These are phyloP conservation scores for Penicillium sp. DNA, from an alignment of 2,329 filamentous ascomycete genomes.

Conservation along the genomic window DNA sequence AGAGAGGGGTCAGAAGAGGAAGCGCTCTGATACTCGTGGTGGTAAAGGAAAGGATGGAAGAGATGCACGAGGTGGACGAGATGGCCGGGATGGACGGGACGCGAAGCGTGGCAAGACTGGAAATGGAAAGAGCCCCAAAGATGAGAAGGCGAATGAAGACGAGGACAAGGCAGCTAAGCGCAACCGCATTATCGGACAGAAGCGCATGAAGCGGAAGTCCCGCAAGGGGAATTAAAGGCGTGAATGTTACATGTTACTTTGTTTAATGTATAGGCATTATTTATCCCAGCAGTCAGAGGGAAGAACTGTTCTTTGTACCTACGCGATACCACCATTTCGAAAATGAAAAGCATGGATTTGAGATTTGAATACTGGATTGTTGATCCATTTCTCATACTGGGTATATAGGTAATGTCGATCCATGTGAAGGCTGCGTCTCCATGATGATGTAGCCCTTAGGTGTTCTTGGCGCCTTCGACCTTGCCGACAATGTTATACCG, in stretches of 20 bases:
- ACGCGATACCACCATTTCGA: constrained; percentile 22
- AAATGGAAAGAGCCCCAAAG: constrained; percentile 11
- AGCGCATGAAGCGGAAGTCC: constrained; percentile 68
- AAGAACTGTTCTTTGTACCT: constrained; percentile 17
- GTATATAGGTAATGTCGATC: constrained; percentile 11
- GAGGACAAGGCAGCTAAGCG: constrained; percentile 60
- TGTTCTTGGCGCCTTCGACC: constrained; percentile 43
- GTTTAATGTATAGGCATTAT: constrained; percentile 19
- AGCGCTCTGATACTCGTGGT: constrained; percentile 29
- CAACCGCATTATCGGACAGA: constrained; percentile 81
- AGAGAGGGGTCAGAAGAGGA: constrained; percentile 35
- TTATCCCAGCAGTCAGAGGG: constrained; percentile 1
- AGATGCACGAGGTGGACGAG: not conserved
- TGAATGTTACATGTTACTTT: constrained; percentile 15
- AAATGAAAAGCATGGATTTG: constrained; percentile 25
- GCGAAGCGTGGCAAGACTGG: constrained; percentile 23
- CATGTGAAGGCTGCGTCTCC: not conserved
- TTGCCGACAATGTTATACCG: constrained; percentile 76
- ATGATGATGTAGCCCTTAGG: constrained; percentile 18
- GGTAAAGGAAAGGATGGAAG: constrained; percentile 21
- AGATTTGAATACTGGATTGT: constrained; percentile 1
- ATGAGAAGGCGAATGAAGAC: constrained; percentile 36
- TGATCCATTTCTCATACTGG: not conserved
- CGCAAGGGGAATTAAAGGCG: constrained; percentile 53
- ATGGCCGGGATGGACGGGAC: constrained; percentile 23